phyloP scores from a whole-genome alignment of 148 eudicot species.

The Spergularia bocconei region DNA sequence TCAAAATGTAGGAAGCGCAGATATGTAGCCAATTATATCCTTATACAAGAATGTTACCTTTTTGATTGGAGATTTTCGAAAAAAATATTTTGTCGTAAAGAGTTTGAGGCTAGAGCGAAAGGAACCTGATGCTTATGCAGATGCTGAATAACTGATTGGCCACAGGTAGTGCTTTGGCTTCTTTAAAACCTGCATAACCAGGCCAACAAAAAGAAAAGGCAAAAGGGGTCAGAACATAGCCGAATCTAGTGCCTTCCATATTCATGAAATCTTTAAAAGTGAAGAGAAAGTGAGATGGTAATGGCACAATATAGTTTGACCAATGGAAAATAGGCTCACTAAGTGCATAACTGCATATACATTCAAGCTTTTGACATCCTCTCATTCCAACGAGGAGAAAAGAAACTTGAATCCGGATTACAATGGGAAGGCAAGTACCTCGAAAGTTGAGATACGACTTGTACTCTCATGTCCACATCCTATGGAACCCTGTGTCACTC shows the following conservation, averaged over 20 bases:
- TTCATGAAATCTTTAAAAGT: background rate
- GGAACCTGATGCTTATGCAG: conserved; percentile 66
- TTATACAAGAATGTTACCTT: conserved; percentile 39
- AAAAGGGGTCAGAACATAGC: background rate
- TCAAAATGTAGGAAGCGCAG: background rate
- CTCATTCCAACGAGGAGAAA: background rate
- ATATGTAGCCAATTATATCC: background rate
- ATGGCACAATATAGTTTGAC: background rate
- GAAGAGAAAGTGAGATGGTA: background rate
- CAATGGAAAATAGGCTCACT: too few species aligned
- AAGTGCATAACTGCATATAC: background rate
- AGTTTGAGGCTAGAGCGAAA: conserved; percentile 79
- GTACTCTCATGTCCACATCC: too few species aligned
- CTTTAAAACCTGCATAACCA: conserved; percentile 57
- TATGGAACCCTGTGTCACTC: too few species aligned
- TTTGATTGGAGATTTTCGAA: conserved; percentile 58
- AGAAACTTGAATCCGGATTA: background rate
- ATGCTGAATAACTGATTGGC: conserved; percentile 76
- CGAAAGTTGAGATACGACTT: too few species aligned
- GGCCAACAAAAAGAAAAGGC: background rate
- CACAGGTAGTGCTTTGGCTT: conserved; percentile 80
- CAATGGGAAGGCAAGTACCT: background rate
- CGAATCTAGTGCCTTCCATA: background rate
- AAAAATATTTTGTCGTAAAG: conserved; percentile 49
- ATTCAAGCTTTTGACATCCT: too few species aligned